phyloP scores from a whole-genome alignment of 495 filamentous ascomycete species.

The Penicillium roqueforti region DNA sequence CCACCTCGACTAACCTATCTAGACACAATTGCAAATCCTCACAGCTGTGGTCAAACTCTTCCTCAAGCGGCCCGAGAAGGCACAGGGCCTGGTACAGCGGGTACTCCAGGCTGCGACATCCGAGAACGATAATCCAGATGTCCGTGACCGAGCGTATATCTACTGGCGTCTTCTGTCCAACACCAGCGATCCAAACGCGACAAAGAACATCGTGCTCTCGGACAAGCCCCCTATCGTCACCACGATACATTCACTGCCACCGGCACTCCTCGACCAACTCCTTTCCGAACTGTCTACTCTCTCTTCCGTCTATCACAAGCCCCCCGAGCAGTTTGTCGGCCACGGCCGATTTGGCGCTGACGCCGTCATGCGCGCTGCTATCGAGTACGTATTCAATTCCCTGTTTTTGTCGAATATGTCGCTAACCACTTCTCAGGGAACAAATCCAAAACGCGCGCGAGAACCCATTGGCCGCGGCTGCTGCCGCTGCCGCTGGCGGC shows the following conservation, averaged over 20 bases:
- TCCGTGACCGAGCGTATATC: slow-evolving; percentile 93
- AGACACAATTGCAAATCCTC: slow-evolving; percentile 92
- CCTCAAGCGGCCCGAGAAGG: slow-evolving; percentile 91
- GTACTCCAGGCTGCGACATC: slow-evolving; percentile 88
- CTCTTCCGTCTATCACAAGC: slow-evolving; percentile 98
- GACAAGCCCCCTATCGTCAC: slow-evolving; percentile 92
- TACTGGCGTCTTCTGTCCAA: slow-evolving; percentile 95
- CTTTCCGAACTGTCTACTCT: slow-evolving; percentile 90
- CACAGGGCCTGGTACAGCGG: slow-evolving; percentile 86
- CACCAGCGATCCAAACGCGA: slow-evolving; percentile 76
- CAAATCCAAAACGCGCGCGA: slow-evolving; percentile 87
- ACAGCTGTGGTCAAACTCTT: slow-evolving; percentile 97
- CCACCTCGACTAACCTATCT: slow-evolving; percentile 7
- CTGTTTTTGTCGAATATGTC: background rate
- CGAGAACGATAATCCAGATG: slow-evolving; percentile 95
- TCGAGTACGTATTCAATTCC: slow-evolving; percentile 54
- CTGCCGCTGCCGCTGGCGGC: slow-evolving; percentile 62
- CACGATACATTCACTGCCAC: slow-evolving; percentile 83
- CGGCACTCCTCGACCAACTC: slow-evolving; percentile 77
- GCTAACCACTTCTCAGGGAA: slow-evolving; percentile 49
- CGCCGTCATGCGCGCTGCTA: slow-evolving; percentile 90
- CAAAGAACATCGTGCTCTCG: slow-evolving; percentile 85
- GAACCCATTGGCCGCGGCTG: slow-evolving; percentile 87
- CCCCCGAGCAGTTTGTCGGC: slow-evolving; percentile 92
- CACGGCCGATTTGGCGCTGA: slow-evolving; percentile 92